Evolutionary conservation across 805 yeast species (phyloP).

Genomic region (Saccharomycopsis vini): DNA sequence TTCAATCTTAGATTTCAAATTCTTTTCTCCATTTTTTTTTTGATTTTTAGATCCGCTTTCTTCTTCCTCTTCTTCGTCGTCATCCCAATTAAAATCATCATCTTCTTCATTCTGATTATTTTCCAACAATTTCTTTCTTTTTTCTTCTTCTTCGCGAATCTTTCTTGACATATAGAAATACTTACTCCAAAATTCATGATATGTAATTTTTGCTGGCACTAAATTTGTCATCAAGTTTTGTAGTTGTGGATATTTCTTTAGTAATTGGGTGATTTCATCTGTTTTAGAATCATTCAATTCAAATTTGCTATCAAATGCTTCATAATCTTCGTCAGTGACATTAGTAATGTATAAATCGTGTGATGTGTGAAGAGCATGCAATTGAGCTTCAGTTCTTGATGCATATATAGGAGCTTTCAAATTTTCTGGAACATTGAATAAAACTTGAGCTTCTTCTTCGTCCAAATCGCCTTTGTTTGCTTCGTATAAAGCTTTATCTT

Average conservation of each 20-base stretch:
- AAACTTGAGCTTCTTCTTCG: conserved; percentile 32
- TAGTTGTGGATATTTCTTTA: conserved; percentile 43
- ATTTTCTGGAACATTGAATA: conserved; percentile 37
- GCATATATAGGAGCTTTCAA: conserved; percentile 32
- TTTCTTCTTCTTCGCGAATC: conserved; percentile 52
- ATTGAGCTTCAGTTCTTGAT: conserved; percentile 55
- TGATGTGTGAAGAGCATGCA: conserved; percentile 45
- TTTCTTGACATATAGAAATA: conserved; percentile 49
- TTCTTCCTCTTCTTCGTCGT: conserved; percentile 26
- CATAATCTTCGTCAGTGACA: conserved; percentile 28
- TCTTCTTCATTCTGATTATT: conserved; percentile 37
- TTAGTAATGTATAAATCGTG: conserved; percentile 34
- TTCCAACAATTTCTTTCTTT: conserved; percentile 54
- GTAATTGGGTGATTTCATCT: conserved; percentile 38
- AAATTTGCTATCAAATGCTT: conserved; percentile 30
- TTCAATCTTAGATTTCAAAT: conserved; percentile 13
- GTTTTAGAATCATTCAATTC: conserved; percentile 40
- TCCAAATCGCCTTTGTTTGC: conserved; percentile 23
- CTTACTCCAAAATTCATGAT: conserved; percentile 63
- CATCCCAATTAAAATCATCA: conserved; percentile 32
- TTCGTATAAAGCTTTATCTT: conserved; percentile 20
- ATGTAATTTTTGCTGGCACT: conserved; percentile 57
- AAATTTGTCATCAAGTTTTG: conserved; percentile 46
- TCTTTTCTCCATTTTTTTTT: conserved; percentile 6
- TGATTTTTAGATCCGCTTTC: conserved; percentile 1